These are phyloP conservation scores for Golubevia pallescens DNA, from an alignment of 1,284 basidiomycete genomes.

Conservation along the genomic window DNA sequence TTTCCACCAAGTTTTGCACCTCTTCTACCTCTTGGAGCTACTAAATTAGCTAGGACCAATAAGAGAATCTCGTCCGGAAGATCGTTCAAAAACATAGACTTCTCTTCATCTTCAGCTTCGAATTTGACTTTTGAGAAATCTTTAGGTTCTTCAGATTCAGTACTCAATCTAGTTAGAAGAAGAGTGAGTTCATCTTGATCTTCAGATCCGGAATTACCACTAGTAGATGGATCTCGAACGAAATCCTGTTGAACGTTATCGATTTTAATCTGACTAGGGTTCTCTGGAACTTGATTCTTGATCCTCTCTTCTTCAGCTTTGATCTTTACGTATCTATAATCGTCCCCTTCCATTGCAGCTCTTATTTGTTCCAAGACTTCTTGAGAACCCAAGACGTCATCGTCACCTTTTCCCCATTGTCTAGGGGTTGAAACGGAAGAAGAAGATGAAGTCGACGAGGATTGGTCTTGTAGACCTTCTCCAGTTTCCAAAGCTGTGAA, in stretches of 20 bases:
- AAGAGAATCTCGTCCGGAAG: slow-evolving; percentile 54
- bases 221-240: slow-evolving; percentile 29
- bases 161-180: neutral
- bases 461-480: slow-evolving; percentile 20
- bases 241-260: slow-evolving; percentile 6
- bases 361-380: slow-evolving; percentile 38
- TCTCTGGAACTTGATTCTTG: no score
- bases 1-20: slow-evolving; percentile 23
- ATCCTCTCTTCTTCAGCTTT: no score
- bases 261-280: no score
- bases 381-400: slow-evolving; percentile 9
- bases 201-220: neutral
- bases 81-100: slow-evolving; percentile 19
- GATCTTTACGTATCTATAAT: slow-evolving; percentile 14
- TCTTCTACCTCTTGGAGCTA: slow-evolving; percentile 29
- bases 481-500: slow-evolving; percentile 25
- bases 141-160: neutral
- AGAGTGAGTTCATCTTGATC: slow-evolving; percentile 1
- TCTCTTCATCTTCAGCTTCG: slow-evolving; percentile 34
- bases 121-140: slow-evolving; percentile 13
- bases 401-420: slow-evolving; percentile 1
- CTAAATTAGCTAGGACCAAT: slow-evolving; percentile 32
- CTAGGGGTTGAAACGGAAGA: slow-evolving; percentile 9
- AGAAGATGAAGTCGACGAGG: no score
- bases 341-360: slow-evolving; percentile 36